Evolutionary conservation across 257 asterid species (phyloP).

Genomic region (Prunella vulgaris): DNA sequence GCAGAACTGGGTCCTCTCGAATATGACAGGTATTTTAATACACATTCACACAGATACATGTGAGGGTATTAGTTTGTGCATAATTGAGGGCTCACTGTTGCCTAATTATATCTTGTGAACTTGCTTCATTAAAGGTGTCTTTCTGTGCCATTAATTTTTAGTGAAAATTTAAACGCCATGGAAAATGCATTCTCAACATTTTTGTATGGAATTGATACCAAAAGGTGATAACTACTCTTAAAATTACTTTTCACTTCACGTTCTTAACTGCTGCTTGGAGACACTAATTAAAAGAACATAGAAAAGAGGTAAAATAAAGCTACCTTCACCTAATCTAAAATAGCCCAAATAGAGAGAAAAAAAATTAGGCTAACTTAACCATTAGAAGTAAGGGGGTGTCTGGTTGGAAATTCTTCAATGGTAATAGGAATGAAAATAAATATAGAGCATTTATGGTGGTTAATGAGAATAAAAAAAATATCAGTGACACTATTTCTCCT

Average conservation of each 20-base stretch:
- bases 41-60: background rate
- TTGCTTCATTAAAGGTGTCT: conserved; percentile 6
- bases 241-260: background rate
- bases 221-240: background rate
- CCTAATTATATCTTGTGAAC: background rate
- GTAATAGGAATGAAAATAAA: no score
- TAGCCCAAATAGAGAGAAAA: background rate
- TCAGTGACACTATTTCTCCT: no score
- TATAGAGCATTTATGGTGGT: no score
- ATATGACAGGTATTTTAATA: conserved; percentile 55
- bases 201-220: background rate
- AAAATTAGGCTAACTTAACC: no score
- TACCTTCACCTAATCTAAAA: background rate
- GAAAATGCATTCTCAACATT: background rate
- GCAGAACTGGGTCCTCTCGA: conserved; percentile 86
- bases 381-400: no score
- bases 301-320: background rate
- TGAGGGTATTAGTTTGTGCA: background rate
- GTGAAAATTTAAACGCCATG: background rate
- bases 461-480: no score
- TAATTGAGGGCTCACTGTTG: background rate
- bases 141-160: background rate
- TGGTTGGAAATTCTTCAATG: no score
- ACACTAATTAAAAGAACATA: background rate
- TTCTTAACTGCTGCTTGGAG: conserved; percentile 1